These are phyloP conservation scores for Nicotiana benthamiana DNA, from an alignment of 257 asterid species.

Conservation along the genomic window DNA sequence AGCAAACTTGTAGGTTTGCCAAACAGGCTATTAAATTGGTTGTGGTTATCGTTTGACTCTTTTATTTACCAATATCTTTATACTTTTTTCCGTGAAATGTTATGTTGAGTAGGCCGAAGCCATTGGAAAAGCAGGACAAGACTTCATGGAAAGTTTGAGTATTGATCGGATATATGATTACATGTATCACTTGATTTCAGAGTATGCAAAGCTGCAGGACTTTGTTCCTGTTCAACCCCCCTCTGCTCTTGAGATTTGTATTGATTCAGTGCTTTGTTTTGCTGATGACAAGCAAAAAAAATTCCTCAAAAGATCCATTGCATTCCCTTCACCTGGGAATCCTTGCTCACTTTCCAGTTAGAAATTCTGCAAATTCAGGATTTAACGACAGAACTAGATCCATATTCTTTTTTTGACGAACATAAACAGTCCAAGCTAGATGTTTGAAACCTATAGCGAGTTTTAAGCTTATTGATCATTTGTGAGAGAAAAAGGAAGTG, in stretches of 20 bases:
- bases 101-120: constrained; percentile 38
- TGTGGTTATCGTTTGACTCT: background rate
- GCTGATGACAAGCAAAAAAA: constrained; percentile 47
- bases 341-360: constrained; percentile 39
- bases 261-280: constrained; percentile 47
- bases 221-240: constrained; percentile 46
- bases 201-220: constrained; percentile 50
- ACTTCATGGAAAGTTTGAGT: constrained; percentile 44
- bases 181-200: constrained; percentile 50
- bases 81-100: background rate
- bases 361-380: background rate
- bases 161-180: constrained; percentile 60
- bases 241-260: constrained; percentile 35
- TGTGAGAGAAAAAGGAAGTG: background rate
- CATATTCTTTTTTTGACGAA: too few species aligned
- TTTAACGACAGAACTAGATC: background rate
- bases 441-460: background rate
- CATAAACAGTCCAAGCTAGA: too few species aligned
- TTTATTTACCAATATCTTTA: background rate
- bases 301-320: constrained; percentile 32
- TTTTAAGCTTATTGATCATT: background rate
- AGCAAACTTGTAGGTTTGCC: too few species aligned
- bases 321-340: constrained; percentile 23
- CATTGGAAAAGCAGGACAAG: constrained; percentile 56
- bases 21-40: background rate